Conservation (phyloP, 768 basidiomycete species). For the Coprinellus aureogranulatus region DNA sequence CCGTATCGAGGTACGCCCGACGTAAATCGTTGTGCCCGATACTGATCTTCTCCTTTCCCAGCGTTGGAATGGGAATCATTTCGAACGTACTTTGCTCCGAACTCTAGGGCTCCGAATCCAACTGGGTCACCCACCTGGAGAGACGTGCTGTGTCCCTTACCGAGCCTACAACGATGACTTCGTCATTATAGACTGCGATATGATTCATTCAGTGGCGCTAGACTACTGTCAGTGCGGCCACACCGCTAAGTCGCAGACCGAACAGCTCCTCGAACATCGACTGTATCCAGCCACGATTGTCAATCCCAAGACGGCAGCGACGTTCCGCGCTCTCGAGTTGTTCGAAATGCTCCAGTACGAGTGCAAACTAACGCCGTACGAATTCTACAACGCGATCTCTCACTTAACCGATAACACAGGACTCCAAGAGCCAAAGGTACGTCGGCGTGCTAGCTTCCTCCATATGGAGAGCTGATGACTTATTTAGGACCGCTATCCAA, state of each 20-base stretch:
- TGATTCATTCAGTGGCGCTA: constrained; percentile 27
- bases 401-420: background rate
- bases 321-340: background rate
- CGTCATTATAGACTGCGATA: constrained; percentile 25
- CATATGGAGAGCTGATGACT: no score
- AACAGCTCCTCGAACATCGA: constrained; percentile 20
- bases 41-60: no score
- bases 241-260: background rate
- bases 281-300: constrained; percentile 20
- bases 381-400: background rate
- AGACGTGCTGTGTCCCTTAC: no score
- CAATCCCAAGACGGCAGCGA: background rate
- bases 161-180: no score
- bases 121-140: constrained; percentile 20
- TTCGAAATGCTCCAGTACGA: background rate
- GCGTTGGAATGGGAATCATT: constrained; percentile 7
- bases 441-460: background rate
- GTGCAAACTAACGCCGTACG: background rate
- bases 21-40: no score
- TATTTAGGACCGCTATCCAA: background rate
- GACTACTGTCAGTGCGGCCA: constrained; percentile 30
- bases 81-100: constrained; percentile 14
- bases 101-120: constrained; percentile 25
- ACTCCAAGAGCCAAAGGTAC: background rate
- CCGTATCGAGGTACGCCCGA: no score